A percentile compares a stretch with the other conserved stretches of the same genome.
Evolutionary conservation across 2,329 filamentous ascomycete genomes (phyloP).

Genomic region (Penicillium sp.): DNA sequence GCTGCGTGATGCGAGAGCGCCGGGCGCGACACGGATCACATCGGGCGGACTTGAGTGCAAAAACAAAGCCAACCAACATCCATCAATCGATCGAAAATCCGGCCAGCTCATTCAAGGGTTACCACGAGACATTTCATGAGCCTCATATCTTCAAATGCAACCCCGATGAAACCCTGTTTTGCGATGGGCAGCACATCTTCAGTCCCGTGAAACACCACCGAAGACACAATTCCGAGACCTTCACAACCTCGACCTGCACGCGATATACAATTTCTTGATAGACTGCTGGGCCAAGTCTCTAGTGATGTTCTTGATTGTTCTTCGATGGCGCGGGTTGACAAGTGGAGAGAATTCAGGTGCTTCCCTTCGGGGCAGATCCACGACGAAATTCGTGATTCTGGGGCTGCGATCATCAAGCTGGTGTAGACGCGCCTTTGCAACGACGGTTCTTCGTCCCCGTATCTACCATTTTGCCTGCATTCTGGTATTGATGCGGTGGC

Average conservation of each 20-base stretch:
- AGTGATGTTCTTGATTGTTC: too few species aligned
- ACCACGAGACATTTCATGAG: too few species aligned
- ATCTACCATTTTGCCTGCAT: not conserved
- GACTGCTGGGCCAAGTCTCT: too few species aligned
- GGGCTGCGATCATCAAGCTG: not conserved
- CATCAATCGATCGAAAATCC: not conserved
- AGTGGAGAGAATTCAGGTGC: not conserved
- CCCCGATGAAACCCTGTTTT: not conserved
- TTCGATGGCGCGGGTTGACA: not conserved
- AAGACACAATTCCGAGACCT: not conserved
- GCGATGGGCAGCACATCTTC: not conserved
- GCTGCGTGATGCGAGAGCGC: not conserved
- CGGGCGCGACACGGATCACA: not conserved
- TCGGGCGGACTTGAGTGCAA: not conserved
- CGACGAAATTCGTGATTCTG: not conserved
- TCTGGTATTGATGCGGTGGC: not conserved
- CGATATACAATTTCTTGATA: not conserved
- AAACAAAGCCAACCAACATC: not conserved
- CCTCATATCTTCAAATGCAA: not conserved
- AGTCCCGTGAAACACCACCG: not conserved
- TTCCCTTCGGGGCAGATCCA: not conserved
- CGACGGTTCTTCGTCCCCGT: too few species aligned
- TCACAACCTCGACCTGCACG: not conserved
- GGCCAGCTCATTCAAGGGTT: not conserved
- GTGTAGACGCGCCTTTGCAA: too few species aligned